Evolutionary conservation across 108 stramenopile species (phyloP).

Genomic region (Fistulifera pelliculosa): DNA sequence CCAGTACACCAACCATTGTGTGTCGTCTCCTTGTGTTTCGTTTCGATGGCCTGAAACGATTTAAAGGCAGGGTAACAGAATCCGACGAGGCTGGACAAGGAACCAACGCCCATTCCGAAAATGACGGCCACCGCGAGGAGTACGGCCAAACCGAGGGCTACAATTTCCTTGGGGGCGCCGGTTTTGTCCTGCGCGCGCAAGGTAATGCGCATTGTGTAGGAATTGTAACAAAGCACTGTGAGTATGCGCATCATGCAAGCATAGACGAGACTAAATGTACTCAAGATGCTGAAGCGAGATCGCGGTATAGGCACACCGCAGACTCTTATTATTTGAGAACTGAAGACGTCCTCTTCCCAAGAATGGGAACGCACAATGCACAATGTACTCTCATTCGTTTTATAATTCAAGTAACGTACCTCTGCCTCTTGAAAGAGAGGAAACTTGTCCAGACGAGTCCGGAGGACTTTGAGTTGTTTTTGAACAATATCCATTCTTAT

Average conservation of each 20-base stretch:
- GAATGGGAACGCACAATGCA: not conserved
- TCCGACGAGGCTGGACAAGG: slow-evolving; percentile 66
- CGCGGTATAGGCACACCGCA: too few species aligned
- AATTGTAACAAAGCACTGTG: too few species aligned
- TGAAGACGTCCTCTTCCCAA: too few species aligned
- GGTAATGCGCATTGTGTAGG: too few species aligned
- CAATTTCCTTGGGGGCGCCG: slow-evolving; percentile 75
- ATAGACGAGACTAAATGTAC: too few species aligned
- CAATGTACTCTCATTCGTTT: not conserved
- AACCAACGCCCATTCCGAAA: slow-evolving; percentile 59
- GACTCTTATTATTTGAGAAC: too few species aligned
- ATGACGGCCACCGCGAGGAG: slow-evolving; percentile 47
- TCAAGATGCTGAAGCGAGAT: too few species aligned
- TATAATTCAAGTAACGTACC: slow-evolving; percentile 36
- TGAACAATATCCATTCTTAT: too few species aligned
- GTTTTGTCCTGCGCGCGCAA: slow-evolving; percentile 46
- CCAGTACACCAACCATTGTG: slow-evolving; percentile 94
- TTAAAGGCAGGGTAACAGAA: slow-evolving; percentile 82
- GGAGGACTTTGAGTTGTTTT: slow-evolving; percentile 34
- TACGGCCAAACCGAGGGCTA: slow-evolving; percentile 36
- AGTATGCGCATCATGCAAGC: too few species aligned
- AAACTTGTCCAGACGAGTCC: slow-evolving; percentile 59
- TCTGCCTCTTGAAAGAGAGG: slow-evolving; percentile 62
- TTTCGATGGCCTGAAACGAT: slow-evolving; percentile 84
- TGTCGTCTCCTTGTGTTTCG: slow-evolving; percentile 55